A percentile compares a stretch with the other conserved stretches of the same genome.
Conservation (phyloP, 176 grass and related monocot species). For the Aegilops speltoides region DNA sequence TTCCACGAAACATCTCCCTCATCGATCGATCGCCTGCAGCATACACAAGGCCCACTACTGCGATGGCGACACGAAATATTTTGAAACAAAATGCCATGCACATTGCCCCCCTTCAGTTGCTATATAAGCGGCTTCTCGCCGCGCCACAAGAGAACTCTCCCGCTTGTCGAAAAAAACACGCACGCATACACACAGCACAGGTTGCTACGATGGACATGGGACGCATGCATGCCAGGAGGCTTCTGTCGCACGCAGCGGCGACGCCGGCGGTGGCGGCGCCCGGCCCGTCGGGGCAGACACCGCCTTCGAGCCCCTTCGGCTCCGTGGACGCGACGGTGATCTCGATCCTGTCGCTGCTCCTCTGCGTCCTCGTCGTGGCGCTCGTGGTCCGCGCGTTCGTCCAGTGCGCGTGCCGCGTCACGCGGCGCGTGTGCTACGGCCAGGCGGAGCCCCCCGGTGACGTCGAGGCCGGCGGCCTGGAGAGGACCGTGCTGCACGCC, state of each 20-base stretch:
- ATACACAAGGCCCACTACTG: no score
- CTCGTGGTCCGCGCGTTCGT: slow-evolving; percentile 44
- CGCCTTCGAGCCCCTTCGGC: slow-evolving; percentile 28
- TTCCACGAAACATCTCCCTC: not conserved
- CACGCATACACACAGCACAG: not conserved
- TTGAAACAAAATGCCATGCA: not conserved
- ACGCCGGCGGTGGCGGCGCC: not conserved
- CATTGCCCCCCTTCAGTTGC: not conserved
- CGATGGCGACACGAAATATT: slow-evolving; percentile 6
- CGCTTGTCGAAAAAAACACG: not conserved
- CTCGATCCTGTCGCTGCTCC: slow-evolving; percentile 58
- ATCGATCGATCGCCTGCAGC: not conserved
- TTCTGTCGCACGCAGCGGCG: slow-evolving; percentile 20
- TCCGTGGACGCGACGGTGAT: slow-evolving; percentile 57
- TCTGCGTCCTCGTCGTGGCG: slow-evolving; percentile 56
- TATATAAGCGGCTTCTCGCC: slow-evolving; percentile 38
- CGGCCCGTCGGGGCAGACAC: not conserved
- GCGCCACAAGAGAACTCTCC: slow-evolving; percentile 29
- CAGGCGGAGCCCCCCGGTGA: not conserved
- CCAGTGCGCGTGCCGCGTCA: slow-evolving; percentile 55
- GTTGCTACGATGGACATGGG: slow-evolving; percentile 33
- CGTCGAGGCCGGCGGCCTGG: not conserved
- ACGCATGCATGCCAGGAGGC: slow-evolving; percentile 43
- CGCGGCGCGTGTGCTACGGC: slow-evolving; percentile 44
- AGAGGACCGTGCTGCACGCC: not conserved